These are phyloP conservation scores for Yamadazyma taylorii DNA, from an alignment of 1,139 yeast species.

Conservation along the genomic window DNA sequence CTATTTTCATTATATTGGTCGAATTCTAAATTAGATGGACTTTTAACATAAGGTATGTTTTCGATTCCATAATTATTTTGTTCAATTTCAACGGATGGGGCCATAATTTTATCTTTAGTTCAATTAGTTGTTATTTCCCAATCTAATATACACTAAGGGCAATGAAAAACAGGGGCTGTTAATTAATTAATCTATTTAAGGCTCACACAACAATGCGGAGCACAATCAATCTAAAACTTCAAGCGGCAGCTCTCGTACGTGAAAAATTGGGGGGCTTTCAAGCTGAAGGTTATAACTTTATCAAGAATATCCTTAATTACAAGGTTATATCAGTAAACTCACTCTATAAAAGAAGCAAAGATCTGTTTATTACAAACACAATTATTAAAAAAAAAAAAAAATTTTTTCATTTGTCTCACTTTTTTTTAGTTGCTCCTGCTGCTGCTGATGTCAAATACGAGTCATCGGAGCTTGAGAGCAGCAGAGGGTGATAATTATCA, in stretches of 20 bases:
- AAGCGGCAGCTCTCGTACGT: conserved; percentile 53
- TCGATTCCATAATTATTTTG: conserved; percentile 14
- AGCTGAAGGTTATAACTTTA: neutral
- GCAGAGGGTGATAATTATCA: too few species aligned
- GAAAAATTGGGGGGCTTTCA: neutral
- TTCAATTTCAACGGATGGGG: conserved; percentile 24
- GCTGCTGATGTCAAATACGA: too few species aligned
- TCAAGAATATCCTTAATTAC: too few species aligned
- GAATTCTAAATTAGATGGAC: neutral
- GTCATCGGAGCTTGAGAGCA: too few species aligned
- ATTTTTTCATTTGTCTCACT: conserved; percentile 1
- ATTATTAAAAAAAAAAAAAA: neutral
- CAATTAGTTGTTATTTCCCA: neutral
- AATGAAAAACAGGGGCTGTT: neutral
- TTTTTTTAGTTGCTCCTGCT: neutral
- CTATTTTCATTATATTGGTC: neutral
- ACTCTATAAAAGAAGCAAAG: neutral
- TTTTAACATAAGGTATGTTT: conserved; percentile 1
- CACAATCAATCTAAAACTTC: conserved; percentile 29
- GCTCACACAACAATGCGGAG: conserved; percentile 39
- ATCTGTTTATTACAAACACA: too few species aligned
- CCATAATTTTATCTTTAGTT: conserved; percentile 18
- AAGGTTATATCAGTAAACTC: neutral
- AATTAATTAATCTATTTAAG: conserved; percentile 1
- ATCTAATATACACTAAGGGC: conserved; percentile 18